phyloP scores from a whole-genome alignment of 2,329 filamentous ascomycete genomes.

The Fonsecaea pedrosoi region DNA sequence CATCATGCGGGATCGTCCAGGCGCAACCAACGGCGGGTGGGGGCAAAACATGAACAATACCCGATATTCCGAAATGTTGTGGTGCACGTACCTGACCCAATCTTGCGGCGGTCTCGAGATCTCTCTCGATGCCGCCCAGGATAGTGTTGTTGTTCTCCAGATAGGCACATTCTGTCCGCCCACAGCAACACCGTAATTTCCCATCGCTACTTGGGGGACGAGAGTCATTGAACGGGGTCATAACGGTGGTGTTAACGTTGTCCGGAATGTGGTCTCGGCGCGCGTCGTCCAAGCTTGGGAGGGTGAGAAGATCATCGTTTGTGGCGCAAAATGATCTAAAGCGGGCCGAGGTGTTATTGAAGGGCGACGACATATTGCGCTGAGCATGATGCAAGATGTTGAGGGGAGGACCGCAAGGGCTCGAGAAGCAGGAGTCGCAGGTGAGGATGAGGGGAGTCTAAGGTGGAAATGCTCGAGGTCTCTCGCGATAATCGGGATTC shows the following conservation, averaged over 20 bases:
- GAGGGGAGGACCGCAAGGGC: not conserved
- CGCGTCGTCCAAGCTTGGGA: slow-evolving; percentile 30
- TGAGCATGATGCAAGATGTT: slow-evolving; percentile 36
- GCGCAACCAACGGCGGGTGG: slow-evolving; percentile 20
- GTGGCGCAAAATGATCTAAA: slow-evolving; percentile 36
- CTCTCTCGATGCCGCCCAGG: slow-evolving; percentile 81
- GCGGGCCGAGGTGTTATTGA: slow-evolving; percentile 34
- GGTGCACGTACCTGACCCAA: slow-evolving; percentile 82
- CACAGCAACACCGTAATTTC: slow-evolving; percentile 76
- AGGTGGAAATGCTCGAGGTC: not conserved
- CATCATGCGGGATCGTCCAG: not conserved
- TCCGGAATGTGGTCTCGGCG: slow-evolving; percentile 37
- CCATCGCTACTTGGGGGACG: slow-evolving; percentile 14
- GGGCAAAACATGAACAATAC: slow-evolving; percentile 29
- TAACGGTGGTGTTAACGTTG: slow-evolving; percentile 34
- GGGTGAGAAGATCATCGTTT: slow-evolving; percentile 35
- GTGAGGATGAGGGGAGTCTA: not conserved
- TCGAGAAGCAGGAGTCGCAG: slow-evolving; percentile 7
- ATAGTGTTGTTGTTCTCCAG: slow-evolving; percentile 79
- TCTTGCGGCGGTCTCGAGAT: slow-evolving; percentile 83
- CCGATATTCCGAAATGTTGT: slow-evolving; percentile 9
- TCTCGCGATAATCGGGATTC: slow-evolving; percentile 12
- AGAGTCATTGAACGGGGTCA: slow-evolving; percentile 31
- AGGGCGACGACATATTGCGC: slow-evolving; percentile 26
- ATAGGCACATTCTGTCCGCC: slow-evolving; percentile 76